Percentiles rank a stretch among this genome's conserved stretches.
Conservation (phyloP, 768 basidiomycete genomes). For the Tricholoma bakamatsutake region DNA sequence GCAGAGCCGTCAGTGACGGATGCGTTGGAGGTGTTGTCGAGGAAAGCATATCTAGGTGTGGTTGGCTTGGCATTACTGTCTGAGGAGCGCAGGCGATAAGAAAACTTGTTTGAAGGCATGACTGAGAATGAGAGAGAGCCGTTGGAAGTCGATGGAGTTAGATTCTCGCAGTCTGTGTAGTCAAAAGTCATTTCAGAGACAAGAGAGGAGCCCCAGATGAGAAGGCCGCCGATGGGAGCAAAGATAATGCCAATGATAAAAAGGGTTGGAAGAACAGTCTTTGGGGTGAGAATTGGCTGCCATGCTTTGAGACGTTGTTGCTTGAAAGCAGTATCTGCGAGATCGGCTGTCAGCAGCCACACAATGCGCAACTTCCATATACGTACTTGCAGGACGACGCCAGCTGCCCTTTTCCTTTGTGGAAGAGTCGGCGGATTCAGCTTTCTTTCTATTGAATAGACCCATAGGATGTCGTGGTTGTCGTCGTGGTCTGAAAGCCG, state of each 20-base stretch:
- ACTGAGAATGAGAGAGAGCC: conserved; percentile 33
- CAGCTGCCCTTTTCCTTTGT: conserved; percentile 85
- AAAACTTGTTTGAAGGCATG: conserved; percentile 63
- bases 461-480: conserved; percentile 32
- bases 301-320: conserved; percentile 99
- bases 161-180: conserved; percentile 87
- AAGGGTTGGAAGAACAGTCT: conserved; percentile 93
- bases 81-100: conserved; percentile 54
- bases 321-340: conserved; percentile 93
- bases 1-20: conserved; percentile 37
- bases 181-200: conserved; percentile 94
- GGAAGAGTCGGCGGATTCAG: conserved; percentile 31
- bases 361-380: conserved; percentile 3
- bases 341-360: conserved; percentile 15
- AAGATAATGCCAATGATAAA: conserved; percentile 94
- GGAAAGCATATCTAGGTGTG: conserved; percentile 73
- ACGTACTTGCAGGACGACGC: conserved; percentile 79
- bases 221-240: conserved; percentile 90
- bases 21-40: conserved; percentile 45
- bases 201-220: conserved; percentile 80
- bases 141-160: conserved; percentile 37
- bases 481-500: conserved; percentile 2
- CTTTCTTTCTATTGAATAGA: conserved; percentile 54
- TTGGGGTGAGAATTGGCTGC: conserved; percentile 98
- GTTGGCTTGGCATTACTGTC: conserved; percentile 46